Evolutionary conservation across 768 basidiomycete genomes (phyloP).

Genomic region (Dioszegia aurantiaca): DNA sequence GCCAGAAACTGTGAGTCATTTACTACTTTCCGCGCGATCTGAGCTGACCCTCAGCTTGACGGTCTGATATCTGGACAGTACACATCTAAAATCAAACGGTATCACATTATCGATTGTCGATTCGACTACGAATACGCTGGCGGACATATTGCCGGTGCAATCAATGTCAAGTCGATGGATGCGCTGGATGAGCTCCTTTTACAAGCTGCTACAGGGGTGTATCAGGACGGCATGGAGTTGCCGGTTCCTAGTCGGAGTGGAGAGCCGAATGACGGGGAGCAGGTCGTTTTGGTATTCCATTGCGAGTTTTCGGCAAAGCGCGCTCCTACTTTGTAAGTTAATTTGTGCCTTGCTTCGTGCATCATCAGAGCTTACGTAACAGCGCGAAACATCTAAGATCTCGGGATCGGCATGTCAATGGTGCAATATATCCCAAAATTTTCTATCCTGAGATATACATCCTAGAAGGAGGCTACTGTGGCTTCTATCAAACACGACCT

Average conservation of each 20-base stretch:
- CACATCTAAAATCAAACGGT: slow-evolving; percentile 63
- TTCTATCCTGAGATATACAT: slow-evolving; percentile 97
- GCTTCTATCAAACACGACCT: slow-evolving; percentile 70
- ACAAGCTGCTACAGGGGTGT: slow-evolving; percentile 36
- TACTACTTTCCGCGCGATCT: not conserved
- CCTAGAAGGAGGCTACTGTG: slow-evolving; percentile 91
- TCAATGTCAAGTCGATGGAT: slow-evolving; percentile 80
- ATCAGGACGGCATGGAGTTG: slow-evolving; percentile 50
- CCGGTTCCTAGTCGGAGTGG: slow-evolving; percentile 61
- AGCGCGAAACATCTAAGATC: slow-evolving; percentile 93
- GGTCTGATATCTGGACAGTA: slow-evolving; percentile 73
- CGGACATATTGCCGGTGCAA: slow-evolving; percentile 85
- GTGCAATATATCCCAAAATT: slow-evolving; percentile 82
- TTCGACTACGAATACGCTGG: slow-evolving; percentile 96
- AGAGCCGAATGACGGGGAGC: slow-evolving; percentile 60
- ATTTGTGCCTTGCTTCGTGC: not conserved
- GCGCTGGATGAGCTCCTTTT: slow-evolving; percentile 80
- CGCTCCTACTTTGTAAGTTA: slow-evolving; percentile 84
- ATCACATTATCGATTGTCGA: slow-evolving; percentile 87
- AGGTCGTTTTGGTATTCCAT: slow-evolving; percentile 90
- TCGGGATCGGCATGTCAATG: slow-evolving; percentile 83
- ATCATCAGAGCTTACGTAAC: slow-evolving; percentile 6
- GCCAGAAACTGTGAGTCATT: slow-evolving; percentile 65
- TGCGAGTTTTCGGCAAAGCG: slow-evolving; percentile 96
- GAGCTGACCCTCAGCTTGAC: slow-evolving; percentile 62